A percentile compares a stretch with the other conserved stretches of the same genome.
Conservation (phyloP, 768 basidiomycete genomes). For the Cystoderma amianthinum region DNA sequence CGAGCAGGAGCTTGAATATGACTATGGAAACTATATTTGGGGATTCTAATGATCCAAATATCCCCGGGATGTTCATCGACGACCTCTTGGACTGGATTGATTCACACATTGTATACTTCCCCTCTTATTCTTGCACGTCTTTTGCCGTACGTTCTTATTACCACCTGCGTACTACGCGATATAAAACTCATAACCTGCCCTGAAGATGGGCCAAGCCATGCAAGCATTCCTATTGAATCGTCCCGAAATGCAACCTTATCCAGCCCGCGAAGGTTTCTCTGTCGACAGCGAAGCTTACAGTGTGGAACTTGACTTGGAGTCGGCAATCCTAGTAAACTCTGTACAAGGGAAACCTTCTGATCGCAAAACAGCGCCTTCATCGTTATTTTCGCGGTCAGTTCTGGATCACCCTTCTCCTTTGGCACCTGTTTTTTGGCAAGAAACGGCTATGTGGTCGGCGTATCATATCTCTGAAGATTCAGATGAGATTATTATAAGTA, state of each 20-base stretch:
- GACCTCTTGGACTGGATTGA: constrained; percentile 17
- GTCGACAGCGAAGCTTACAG: not conserved
- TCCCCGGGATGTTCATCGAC: constrained; percentile 19
- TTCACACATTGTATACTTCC: constrained; percentile 19
- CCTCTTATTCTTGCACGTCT: constrained; percentile 23
- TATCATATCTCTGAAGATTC: too few relatives aligned
- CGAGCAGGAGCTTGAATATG: constrained; percentile 1
- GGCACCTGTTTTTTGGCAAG: too few relatives aligned
- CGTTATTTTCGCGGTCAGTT: not conserved
- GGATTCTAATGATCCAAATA: constrained; percentile 11
- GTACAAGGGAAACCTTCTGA: not conserved
- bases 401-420: not conserved
- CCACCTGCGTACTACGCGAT: not conserved
- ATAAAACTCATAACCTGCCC: not conserved
- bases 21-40: constrained; percentile 19
- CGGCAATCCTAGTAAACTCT: not conserved
- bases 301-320: not conserved
- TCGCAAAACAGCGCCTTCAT: not conserved
- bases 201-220: constrained; percentile 1
- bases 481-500: too few relatives aligned
- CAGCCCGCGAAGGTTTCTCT: not conserved
- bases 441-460: too few relatives aligned
- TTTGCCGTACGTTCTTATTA: constrained; percentile 14
- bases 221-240: not conserved
- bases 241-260: not conserved